Conservation (phyloP, 441 rosid species). For the Pelargonium hybrid region DNA sequence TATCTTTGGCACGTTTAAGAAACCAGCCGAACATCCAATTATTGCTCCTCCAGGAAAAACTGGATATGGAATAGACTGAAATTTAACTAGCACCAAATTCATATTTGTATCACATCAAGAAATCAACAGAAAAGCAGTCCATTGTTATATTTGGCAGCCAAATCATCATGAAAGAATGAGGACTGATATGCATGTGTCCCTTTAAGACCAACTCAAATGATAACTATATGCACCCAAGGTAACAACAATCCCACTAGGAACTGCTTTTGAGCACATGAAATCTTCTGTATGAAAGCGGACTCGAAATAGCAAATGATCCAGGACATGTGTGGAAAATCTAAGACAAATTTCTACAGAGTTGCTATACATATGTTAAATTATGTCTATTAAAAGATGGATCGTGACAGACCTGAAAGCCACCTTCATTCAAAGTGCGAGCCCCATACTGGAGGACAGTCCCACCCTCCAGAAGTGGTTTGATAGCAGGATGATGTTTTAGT, state of each 20-base stretch:
- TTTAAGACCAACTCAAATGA: not conserved
- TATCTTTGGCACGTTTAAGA: constrained; percentile 89
- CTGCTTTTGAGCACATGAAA: not conserved
- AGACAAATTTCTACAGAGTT: not conserved
- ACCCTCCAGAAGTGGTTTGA: constrained; percentile 71
- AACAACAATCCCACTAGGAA: not conserved
- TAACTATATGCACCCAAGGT: not conserved
- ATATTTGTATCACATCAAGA: constrained; percentile 25
- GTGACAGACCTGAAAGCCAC: constrained; percentile 83
- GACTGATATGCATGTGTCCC: not conserved
- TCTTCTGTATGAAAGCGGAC: not conserved
- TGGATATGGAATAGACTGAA: constrained; percentile 99
- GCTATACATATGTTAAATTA: not conserved
- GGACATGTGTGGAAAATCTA: not conserved
- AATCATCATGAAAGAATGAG: not conserved
- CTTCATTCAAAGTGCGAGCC: constrained; percentile 93
- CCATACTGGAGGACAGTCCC: constrained; percentile 87
- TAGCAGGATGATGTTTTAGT: constrained; percentile 89
- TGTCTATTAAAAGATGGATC: not conserved
- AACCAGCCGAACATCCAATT: constrained; percentile 95
- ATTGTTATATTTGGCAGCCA: not conserved
- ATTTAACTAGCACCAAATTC: constrained; percentile 76
- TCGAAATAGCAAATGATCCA: constrained; percentile 4
- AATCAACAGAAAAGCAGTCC: constrained; percentile 10
- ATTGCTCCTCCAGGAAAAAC: constrained; percentile 96